phyloP scores from a whole-genome alignment of 176 grass and related monocot species.

The Themeda triandra region DNA sequence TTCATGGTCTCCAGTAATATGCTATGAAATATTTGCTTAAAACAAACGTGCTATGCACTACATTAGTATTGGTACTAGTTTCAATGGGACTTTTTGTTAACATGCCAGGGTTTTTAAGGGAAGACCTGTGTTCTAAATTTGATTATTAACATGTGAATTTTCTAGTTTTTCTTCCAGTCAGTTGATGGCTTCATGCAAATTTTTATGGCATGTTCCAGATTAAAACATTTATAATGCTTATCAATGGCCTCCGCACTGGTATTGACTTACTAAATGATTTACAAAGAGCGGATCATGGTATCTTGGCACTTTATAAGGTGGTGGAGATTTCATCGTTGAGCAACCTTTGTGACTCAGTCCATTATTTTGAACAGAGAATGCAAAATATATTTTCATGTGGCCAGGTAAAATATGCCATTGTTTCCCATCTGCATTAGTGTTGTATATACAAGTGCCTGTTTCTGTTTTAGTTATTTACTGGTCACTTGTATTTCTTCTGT shows the following conservation, averaged over 20 bases:
- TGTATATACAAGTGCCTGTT: neutral
- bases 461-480: slow-evolving; percentile 15
- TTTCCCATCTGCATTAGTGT: slow-evolving; percentile 12
- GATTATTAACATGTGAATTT: neutral
- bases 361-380: slow-evolving; percentile 61
- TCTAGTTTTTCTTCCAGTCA: neutral
- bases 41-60: neutral
- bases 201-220: slow-evolving; percentile 56
- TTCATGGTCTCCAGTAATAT: neutral
- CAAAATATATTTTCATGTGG: slow-evolving; percentile 56
- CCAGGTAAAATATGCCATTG: slow-evolving; percentile 59
- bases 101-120: neutral
- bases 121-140: neutral
- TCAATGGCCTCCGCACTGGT: slow-evolving; percentile 73
- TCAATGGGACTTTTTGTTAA: neutral
- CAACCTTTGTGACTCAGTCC: slow-evolving; percentile 53
- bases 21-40: neutral
- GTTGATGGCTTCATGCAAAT: neutral
- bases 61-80: neutral
- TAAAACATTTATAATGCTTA: slow-evolving; percentile 80
- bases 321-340: slow-evolving; percentile 71
- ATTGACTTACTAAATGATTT: slow-evolving; percentile 66
- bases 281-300: slow-evolving; percentile 58
- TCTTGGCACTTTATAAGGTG: slow-evolving; percentile 54
- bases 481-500: slow-evolving; percentile 3